These are phyloP conservation scores for Blastobotrys elegans DNA, from an alignment of 1,139 yeast genomes.

Conservation along the genomic window DNA sequence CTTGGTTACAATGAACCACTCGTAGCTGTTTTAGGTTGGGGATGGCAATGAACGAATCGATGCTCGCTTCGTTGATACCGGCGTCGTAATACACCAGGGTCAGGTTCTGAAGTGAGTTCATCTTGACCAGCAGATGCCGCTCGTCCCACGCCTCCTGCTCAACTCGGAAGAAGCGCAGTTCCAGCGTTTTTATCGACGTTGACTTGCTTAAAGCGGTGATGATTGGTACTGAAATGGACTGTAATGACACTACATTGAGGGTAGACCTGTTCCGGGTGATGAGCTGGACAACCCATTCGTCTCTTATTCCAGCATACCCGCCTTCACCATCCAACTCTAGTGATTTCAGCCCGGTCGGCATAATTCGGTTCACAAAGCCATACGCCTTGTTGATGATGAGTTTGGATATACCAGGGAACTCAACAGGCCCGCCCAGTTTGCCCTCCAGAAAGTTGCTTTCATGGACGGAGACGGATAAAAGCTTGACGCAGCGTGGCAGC, in stretches of 20 bases:
- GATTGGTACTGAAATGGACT: neutral
- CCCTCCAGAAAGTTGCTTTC: slow-evolving; percentile 10
- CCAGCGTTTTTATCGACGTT: neutral
- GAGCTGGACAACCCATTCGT: neutral
- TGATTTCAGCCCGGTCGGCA: slow-evolving; percentile 4
- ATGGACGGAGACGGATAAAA: neutral
- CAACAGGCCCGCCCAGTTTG: slow-evolving; percentile 4
- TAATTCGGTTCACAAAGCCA: slow-evolving; percentile 8
- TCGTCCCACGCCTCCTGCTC: neutral
- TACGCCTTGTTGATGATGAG: slow-evolving; percentile 2
- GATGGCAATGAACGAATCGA: neutral
- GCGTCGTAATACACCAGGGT: neutral
- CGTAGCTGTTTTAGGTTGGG: neutral
- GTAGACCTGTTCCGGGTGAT: slow-evolving; percentile 1
- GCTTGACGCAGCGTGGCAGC: slow-evolving; percentile 7
- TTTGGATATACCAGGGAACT: slow-evolving; percentile 1
- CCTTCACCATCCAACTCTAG: slow-evolving; percentile 3
- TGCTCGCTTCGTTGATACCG: neutral
- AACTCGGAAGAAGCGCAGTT: neutral
- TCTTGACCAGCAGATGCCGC: neutral
- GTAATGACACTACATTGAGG: neutral
- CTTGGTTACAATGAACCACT: neutral
- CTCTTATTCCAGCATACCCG: neutral
- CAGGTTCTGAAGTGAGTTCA: neutral
- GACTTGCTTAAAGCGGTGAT: neutral